Evolutionary conservation across 2,329 filamentous ascomycete species (phyloP), one percentile per base, ranked within the genome.

Genomic region (Colletotrichum australisinense): DNA sequence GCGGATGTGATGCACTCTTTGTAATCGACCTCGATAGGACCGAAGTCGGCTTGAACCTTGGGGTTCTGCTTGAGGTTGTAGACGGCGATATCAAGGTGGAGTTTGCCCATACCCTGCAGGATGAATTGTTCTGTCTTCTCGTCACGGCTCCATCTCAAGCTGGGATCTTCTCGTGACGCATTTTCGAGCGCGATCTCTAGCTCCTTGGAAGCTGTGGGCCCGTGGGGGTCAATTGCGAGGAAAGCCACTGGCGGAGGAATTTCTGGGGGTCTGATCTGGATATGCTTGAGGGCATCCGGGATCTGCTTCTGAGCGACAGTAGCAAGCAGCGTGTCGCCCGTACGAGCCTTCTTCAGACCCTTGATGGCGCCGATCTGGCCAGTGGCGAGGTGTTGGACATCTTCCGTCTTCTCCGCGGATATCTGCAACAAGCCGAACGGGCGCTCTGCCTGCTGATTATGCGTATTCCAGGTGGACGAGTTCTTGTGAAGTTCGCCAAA

Each of bases 201-300:
- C 72, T 93, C 90, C 77, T 95, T 95, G 77, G 95, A 93, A 76
- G 95, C 95, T 38, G 93, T 89, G 38, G 94, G 85, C 77, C 94
- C 93, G 76, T 95, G 87, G 0, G 89, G 94, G 76, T 98, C 96
- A 32, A 98, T 92, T 73, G 95, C 94, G n/a, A 97, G 93, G 81
- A 98, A 99, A 79, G 98, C 98, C 0, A 99, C 97, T 0, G 97
- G 95, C 0, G 97, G 95, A 0, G 97, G 96, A 0, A 98, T 94
- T 72, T 94, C 90, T 32, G 97, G 97, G 0, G 97, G 95, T 19
- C 95, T 91, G 46, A 99, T 90, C 79, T 98, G 95, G 19, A 98
- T 85, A 19, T 89, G 92, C 63, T 92, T 91, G 62, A 98, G 84
- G 1, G 91, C 88, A 19, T 91, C 88, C 22, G 93, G 91, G 1